phyloP scores from a whole-genome alignment of 2,329 filamentous ascomycete species.

The Clarireedia paspali region DNA sequence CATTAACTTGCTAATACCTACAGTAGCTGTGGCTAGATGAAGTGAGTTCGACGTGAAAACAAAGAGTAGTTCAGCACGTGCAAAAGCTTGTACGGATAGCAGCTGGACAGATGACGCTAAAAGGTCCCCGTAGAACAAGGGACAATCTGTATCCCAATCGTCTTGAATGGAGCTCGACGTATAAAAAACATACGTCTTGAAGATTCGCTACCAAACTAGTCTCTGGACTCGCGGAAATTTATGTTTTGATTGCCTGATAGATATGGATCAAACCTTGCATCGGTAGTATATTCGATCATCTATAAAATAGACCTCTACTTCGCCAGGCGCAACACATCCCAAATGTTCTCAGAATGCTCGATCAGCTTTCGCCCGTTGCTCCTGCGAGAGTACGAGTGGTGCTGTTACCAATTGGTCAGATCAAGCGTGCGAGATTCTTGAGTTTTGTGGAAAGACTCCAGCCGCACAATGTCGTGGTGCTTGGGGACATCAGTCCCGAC shows the following conservation, averaged over 20 bases:
- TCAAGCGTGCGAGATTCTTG: slow-evolving; percentile 73
- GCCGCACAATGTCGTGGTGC: slow-evolving; percentile 70
- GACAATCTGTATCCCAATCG: slow-evolving; percentile 5
- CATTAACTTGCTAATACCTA: no score
- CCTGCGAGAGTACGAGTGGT: slow-evolving; percentile 86
- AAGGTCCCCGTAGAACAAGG: slow-evolving; percentile 8
- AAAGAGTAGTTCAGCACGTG: background rate
- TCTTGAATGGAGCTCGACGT: background rate
- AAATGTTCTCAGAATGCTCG: slow-evolving; percentile 66
- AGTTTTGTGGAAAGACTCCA: slow-evolving; percentile 72
- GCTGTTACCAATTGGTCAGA: slow-evolving; percentile 77
- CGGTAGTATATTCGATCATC: background rate
- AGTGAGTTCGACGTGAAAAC: background rate
- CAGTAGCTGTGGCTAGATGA: no score
- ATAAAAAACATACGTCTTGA: background rate
- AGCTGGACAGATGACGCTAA: background rate
- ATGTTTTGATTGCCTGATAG: background rate
- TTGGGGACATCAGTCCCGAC: slow-evolving; percentile 83
- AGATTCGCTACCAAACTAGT: background rate
- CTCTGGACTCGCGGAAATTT: background rate
- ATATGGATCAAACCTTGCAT: background rate
- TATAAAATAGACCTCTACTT: slow-evolving; percentile 3
- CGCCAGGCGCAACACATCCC: slow-evolving; percentile 24
- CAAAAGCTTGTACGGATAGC: background rate
- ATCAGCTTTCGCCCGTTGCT: slow-evolving; percentile 83